Conservation (phyloP, 2,329 filamentous ascomycete species). For the Cytospora piceae region DNA sequence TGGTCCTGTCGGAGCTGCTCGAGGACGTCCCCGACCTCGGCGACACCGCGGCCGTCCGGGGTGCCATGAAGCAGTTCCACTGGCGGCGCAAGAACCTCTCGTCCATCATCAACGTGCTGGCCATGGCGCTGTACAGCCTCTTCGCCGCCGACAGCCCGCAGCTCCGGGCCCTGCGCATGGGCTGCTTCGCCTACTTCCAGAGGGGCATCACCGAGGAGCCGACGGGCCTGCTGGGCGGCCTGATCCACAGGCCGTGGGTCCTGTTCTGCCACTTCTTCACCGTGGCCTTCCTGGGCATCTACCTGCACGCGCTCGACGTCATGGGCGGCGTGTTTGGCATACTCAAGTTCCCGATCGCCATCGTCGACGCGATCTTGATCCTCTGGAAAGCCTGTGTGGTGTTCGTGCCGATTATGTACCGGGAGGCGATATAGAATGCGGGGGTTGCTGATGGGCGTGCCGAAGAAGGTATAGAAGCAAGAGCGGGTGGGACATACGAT, state of each 20-base stretch:
- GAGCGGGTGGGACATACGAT: too few relatives aligned
- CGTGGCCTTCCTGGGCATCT: slow-evolving; percentile 87
- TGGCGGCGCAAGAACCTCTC: slow-evolving; percentile 83
- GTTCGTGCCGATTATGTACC: slow-evolving; percentile 79
- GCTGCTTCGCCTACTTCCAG: slow-evolving; percentile 93
- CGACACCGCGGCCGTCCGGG: slow-evolving; percentile 66
- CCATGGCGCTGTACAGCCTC: slow-evolving; percentile 86
- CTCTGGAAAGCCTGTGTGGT: slow-evolving; percentile 82
- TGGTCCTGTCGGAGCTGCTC: slow-evolving; percentile 75
- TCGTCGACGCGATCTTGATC: slow-evolving; percentile 69
- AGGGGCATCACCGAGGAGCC: slow-evolving; percentile 76
- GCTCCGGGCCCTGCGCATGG: slow-evolving; percentile 79
- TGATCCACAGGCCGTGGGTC: slow-evolving; percentile 75
- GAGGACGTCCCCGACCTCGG: slow-evolving; percentile 68
- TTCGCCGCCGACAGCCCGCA: slow-evolving; percentile 84
- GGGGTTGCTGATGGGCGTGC: slow-evolving; percentile 30
- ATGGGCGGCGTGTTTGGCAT: slow-evolving; percentile 54
- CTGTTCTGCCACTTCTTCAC: slow-evolving; percentile 94
- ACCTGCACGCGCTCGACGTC: slow-evolving; percentile 55
- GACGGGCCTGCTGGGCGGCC: slow-evolving; percentile 77
- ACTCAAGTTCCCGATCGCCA: slow-evolving; percentile 64
- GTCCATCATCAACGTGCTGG: slow-evolving; percentile 95
- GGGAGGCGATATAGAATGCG: slow-evolving; percentile 54
- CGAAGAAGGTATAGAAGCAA: background rate
- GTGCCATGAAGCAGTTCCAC: slow-evolving; percentile 77